Percentiles rank a stretch among this genome's conserved stretches.
phyloP scores from a whole-genome alignment of 2,329 filamentous ascomycete genomes.

The Chrysoporthe deuterocubensis region DNA sequence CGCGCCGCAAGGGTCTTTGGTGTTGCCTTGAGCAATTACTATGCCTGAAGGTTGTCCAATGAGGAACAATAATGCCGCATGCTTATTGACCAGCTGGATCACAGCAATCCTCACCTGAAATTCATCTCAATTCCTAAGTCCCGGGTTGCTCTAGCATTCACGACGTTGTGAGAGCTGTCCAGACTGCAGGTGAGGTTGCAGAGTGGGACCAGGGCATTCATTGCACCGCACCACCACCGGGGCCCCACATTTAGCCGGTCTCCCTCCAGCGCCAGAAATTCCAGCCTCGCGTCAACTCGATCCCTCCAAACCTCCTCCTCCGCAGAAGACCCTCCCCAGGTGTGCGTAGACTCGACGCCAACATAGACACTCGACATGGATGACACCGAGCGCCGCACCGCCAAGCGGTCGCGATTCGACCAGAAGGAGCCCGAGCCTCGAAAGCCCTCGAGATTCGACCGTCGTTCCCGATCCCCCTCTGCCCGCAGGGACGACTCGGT shows the following conservation, averaged over 20 bases:
- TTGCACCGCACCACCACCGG: too few species aligned
- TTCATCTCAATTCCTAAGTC: too few species aligned
- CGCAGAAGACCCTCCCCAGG: not conserved
- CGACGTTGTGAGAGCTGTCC: not conserved
- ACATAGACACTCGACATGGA: slow-evolving; percentile 59
- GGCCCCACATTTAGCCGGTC: slow-evolving; percentile 17
- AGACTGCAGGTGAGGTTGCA: not conserved
- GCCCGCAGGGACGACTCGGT: slow-evolving; percentile 67
- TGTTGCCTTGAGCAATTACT: not conserved
- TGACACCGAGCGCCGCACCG: slow-evolving; percentile 72
- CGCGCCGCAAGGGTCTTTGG: not conserved
- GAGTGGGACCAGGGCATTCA: not conserved
- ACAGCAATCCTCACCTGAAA: too few species aligned
- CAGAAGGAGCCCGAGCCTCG: slow-evolving; percentile 83
- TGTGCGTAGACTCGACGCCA: slow-evolving; percentile 14
- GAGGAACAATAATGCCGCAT: too few species aligned
- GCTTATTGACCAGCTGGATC: too few species aligned
- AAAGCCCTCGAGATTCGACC: slow-evolving; percentile 81
- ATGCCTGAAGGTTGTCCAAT: too few species aligned
- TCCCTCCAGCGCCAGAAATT: slow-evolving; percentile 12
- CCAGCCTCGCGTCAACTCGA: slow-evolving; percentile 22
- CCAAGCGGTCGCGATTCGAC: slow-evolving; percentile 92
- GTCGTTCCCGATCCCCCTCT: slow-evolving; percentile 84
- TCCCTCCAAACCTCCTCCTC: slow-evolving; percentile 20
- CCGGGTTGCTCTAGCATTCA: too few species aligned